Base-by-base conservation (phyloP, 208 protist genomes). In the Kentomonas sorsogonicus region DNA sequence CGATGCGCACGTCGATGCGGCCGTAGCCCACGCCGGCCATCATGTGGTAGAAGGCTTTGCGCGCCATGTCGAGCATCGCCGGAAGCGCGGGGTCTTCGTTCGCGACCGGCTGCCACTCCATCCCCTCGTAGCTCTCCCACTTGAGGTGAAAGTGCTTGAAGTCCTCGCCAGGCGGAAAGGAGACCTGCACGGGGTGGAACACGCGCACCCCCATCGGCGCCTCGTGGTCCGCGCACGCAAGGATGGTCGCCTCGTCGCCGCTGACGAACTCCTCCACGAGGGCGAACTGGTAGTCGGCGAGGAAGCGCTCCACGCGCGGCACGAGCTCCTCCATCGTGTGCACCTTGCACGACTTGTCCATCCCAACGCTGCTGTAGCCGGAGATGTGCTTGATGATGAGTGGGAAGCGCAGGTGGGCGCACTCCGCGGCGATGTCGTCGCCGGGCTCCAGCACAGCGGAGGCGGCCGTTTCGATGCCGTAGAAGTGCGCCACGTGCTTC, bases 81-180 rank as follows among this genome's bases (percentile, higher is more conserved):
- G 58, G 29, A 27, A 89, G 65, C 26, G 83, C 83, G 0, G 85
- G 86, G 56, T 95, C 86, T 30, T 72, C 59, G 34, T 72, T 56
- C 10, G 69, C 47, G 33, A 95, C 77, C 22, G 63, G 70, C 7
- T 41, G 50, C 86, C 89, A 95, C 64, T 86, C 57, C 81, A 95
- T 91, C 16, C 86, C 89, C 45, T 95, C 89, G 69, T 87, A 95
- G 13, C 78, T 74, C 22, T 85, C 82, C 86, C 89, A 95, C 55
- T 95, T 95, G 31, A 95, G 73, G 16, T 93, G 70, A 53, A 95
- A 95, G 55, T 95, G 89, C 60, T 95, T 95, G 65, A 95, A 95
- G 67, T 93, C 86, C 48, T 95, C 85, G 26, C 82, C 84, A 0
- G 60, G 53, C 0, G 89, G 89, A 38, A 95, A 95, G 53, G 69